Base-by-base conservation (phyloP, 1,139 yeast species). In the Debaryomyces nepalensis region DNA sequence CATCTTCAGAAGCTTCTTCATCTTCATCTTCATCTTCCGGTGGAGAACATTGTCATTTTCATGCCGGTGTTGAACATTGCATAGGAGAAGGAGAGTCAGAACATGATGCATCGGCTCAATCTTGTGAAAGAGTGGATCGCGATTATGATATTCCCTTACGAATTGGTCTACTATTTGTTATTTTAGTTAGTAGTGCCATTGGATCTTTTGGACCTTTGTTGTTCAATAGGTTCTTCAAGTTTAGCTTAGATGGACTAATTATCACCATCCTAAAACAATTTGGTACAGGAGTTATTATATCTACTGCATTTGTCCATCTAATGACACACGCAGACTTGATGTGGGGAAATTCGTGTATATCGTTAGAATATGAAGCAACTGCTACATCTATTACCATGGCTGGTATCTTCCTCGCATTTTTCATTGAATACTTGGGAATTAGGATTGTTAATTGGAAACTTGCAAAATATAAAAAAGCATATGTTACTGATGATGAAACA, bases 31-130 rank as follows among this genome's bases (percentile, higher is more conserved):
- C 41, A 3, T 40, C 37, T 18, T 26, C 40, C 16, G 61, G 55
- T 16, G 46, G n/a, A n/a, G n/a, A 46, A 45, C 55, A 58, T 34
- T 67, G 73, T 44, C 73, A 67, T 45, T 66, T 63, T 53, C 73
- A 67, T 48, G 73, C 70, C 26, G 73, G 73, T 9, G 72, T 67
- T 5, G 73, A 67, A 44, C 73, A 67, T 50, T 67, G 73, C 49
- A 59, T 57, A 2, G 54, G 49, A 23, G 58, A 41, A 7, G 48
- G 30, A 5, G 45, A 50, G 24, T 41, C 45, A 7, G 60, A 52
- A 23, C 36, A 36, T 22, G 45, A 48, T 21, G 47, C 14, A 3
- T 10, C 36, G 26, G n/a, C 29, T 14, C 20, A 16, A 1, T 29
- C 49, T 2, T 59, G 64, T 43, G 50, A 43, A 30, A 43, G 50